Conservation (phyloP, 805 yeast genomes). For the Starmerella vaccinii region DNA sequence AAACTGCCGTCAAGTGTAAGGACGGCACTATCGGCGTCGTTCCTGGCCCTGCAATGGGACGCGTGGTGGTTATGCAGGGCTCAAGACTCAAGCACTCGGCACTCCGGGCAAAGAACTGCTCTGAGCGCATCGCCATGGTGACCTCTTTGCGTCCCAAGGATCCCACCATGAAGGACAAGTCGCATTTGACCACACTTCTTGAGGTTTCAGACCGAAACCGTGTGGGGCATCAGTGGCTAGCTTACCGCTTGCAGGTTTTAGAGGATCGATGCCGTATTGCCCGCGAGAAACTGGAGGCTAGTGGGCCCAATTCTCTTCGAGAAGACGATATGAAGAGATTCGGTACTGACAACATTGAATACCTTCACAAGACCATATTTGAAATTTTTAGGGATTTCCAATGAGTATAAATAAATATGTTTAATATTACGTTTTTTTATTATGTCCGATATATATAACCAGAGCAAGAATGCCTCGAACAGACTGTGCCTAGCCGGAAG, state of each 20-base stretch:
- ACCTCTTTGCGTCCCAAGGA: constrained; percentile 28
- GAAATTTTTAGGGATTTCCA: neutral
- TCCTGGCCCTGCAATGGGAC: constrained; percentile 40
- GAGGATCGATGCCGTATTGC: constrained; percentile 11
- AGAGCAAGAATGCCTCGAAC: no score
- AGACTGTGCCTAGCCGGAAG: no score
- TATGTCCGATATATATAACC: no score
- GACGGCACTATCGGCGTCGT: constrained; percentile 25
- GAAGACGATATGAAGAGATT: neutral
- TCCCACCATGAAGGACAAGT: constrained; percentile 24
- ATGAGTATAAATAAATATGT: no score
- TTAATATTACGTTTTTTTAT: no score
- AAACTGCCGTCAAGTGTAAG: constrained; percentile 38
- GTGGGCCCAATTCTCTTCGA: neutral
- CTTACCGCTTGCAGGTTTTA: constrained; percentile 19
- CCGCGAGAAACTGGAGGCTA: constrained; percentile 8
- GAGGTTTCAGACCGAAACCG: constrained; percentile 19
- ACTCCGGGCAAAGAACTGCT: constrained; percentile 36
- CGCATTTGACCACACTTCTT: constrained; percentile 26
- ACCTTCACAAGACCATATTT: neutral
- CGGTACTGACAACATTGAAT: neutral
- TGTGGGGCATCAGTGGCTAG: constrained; percentile 23
- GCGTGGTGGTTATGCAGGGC: constrained; percentile 43
- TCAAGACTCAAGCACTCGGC: constrained; percentile 40
- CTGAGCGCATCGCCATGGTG: constrained; percentile 31